Conservation (phyloP, 2,329 filamentous ascomycete species). For the Ampelomyces quisqualis region DNA sequence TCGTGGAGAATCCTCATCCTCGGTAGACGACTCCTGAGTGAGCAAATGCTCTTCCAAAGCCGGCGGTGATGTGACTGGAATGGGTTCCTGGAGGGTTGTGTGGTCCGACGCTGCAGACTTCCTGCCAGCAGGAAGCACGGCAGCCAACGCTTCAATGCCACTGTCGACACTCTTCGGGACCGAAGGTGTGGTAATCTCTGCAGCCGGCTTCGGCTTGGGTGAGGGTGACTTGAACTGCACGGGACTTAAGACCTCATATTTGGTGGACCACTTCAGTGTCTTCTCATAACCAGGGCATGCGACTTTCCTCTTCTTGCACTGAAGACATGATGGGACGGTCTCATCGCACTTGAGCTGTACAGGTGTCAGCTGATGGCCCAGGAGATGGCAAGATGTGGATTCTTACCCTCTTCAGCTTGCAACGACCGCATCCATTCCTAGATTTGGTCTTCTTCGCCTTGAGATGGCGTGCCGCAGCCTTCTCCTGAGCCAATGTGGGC, state of each 20-base stretch:
- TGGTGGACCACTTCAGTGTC: conserved; percentile 52
- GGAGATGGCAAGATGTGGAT: neutral
- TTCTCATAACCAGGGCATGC: conserved; percentile 51
- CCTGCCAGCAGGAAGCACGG: conserved; percentile 36
- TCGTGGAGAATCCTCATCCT: conserved; percentile 27
- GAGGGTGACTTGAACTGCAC: conserved; percentile 26
- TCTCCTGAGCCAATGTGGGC: conserved; percentile 33
- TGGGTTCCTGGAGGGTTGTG: conserved; percentile 18
- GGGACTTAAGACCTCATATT: conserved; percentile 50
- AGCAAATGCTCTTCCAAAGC: conserved; percentile 20
- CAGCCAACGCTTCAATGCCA: conserved; percentile 41
- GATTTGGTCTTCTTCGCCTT: conserved; percentile 41
- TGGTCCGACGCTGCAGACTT: conserved; percentile 20
- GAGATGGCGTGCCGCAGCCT: conserved; percentile 26
- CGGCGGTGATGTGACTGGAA: conserved; percentile 20
- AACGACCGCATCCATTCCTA: conserved; percentile 39
- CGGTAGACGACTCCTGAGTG: conserved; percentile 26
- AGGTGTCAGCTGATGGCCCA: conserved; percentile 18
- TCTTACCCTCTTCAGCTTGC: conserved; percentile 40
- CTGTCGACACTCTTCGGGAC: conserved; percentile 36
- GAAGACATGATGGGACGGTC: conserved; percentile 46
- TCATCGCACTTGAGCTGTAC: conserved; percentile 49
- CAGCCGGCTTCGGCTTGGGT: conserved; percentile 14
- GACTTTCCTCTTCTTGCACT: conserved; percentile 48
- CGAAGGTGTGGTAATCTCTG: conserved; percentile 12